Evolutionary conservation across 2,329 filamentous ascomycete species (phyloP), one percentile per base, ranked within the genome.

Genomic region (Coleophoma crateriformis): DNA sequence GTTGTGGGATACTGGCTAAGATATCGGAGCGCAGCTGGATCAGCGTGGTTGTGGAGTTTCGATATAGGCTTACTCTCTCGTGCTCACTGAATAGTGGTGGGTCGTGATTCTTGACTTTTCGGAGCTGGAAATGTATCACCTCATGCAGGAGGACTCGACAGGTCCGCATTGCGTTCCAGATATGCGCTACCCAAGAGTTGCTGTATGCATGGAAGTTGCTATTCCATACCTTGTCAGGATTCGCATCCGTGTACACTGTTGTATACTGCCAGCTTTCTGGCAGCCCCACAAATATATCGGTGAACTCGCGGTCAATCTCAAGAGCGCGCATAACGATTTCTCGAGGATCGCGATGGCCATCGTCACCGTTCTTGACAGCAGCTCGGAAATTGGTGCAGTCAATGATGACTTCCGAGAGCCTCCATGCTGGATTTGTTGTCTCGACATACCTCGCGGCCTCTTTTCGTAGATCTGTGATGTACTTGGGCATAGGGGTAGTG

Each of bases 401-500:
- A 11, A 56, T 53, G 22, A 76, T 67, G 2, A 73, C 67, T 33
- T 67, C 67, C n/a, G 70, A 68, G n/a, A 77, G 58, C 20, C 66
- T 64, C 60, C 69, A 71, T 3, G 67, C 67, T 2, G 71, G 67
- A 19, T 70, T 67, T n/a, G 59, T 61, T 3, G 63, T 60, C 33
- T 69, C 64, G 3, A 68, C 56, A 15, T 65, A 60, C 46, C 63
- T 61, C 14, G 63, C 63, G 38, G 77, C 66, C 51, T 75, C 67
- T 19, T 64, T 60, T 43, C 75, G 69, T 15, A 79, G 67, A 22
- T 75, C 66, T 27, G 75, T 61, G 48, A 80, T 64, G 37, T 68
- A 59, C 19, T 68, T 61, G 12, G 76, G 77, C 69, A 79, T 75
- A 12, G 75, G 70, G 32, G 73, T 60, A 22, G 70, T 70, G 45